phyloP scores from a whole-genome alignment of 805 yeast species.

The Soucietia sequanensis region DNA sequence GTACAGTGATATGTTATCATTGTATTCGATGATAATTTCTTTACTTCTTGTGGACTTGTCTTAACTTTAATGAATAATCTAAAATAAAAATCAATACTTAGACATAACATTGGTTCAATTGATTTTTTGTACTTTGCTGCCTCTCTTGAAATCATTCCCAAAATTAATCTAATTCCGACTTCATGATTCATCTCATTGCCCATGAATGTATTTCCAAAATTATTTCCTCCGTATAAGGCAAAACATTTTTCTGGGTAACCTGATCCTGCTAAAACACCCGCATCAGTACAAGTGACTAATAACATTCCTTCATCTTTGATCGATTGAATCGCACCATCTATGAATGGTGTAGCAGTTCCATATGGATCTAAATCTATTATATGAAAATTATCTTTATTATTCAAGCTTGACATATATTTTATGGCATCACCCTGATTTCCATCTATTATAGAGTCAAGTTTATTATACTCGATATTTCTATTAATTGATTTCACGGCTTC shows the following conservation, averaged over 20 bases:
- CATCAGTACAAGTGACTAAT: conserved; percentile 92
- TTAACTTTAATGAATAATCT: conserved; percentile 78
- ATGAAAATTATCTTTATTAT: conserved; percentile 56
- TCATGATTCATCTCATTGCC: conserved; percentile 82
- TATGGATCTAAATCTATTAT: conserved; percentile 95
- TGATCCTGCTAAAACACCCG: conserved; percentile 92
- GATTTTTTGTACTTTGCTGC: conserved; percentile 89
- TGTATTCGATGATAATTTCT: conserved; percentile 71
- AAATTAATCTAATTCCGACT: conserved; percentile 82
- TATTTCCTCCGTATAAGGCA: conserved; percentile 91
- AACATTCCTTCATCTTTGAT: conserved; percentile 83
- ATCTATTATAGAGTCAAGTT: conserved; percentile 52
- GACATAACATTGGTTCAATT: conserved; percentile 81
- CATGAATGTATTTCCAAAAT: conserved; percentile 57
- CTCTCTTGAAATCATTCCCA: conserved; percentile 69
- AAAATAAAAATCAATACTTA: conserved; percentile 91
- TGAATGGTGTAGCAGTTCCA: conserved; percentile 95
- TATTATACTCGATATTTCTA: conserved; percentile 68
- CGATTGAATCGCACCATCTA: conserved; percentile 86
- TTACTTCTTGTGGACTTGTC: conserved; percentile 78
- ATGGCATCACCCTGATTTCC: conserved; percentile 91
- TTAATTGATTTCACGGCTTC: conserved; percentile 83
- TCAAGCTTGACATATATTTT: conserved; percentile 59
- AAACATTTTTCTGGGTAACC: conserved; percentile 97
- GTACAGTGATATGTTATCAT: conserved; percentile 81